phyloP scores from a whole-genome alignment of 805 yeast species.

The Wickerhamiella hasegawae region DNA sequence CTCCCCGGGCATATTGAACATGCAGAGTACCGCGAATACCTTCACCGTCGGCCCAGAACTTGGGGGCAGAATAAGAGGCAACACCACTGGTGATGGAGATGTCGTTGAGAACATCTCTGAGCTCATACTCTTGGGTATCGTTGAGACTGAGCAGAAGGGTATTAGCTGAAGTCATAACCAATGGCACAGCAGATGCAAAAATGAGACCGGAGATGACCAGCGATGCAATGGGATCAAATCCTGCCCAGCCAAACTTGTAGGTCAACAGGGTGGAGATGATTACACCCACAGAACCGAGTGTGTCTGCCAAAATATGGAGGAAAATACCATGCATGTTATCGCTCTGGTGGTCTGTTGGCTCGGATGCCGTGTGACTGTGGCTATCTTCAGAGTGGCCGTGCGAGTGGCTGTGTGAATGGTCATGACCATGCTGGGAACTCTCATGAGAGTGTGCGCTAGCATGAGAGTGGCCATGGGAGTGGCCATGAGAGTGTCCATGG shows the following conservation, averaged over 20 bases:
- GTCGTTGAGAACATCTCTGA: slow-evolving; percentile 53
- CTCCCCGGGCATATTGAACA: slow-evolving; percentile 52
- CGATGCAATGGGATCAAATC: slow-evolving; percentile 89
- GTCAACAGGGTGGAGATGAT: slow-evolving; percentile 77
- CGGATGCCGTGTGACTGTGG: background rate
- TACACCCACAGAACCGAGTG: slow-evolving; percentile 93
- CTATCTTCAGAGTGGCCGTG: slow-evolving; percentile 7
- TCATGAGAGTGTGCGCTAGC: slow-evolving; percentile 12
- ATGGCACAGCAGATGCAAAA: slow-evolving; percentile 67
- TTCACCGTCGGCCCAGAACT: slow-evolving; percentile 65
- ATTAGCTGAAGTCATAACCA: slow-evolving; percentile 65
- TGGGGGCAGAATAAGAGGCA: slow-evolving; percentile 69
- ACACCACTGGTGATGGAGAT: slow-evolving; percentile 62
- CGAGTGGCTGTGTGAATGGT: slow-evolving; percentile 3
- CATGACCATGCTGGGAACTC: slow-evolving; percentile 4
- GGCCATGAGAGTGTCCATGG: slow-evolving; percentile 19
- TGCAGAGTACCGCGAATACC: slow-evolving; percentile 65
- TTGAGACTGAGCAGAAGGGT: slow-evolving; percentile 50
- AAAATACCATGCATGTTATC: slow-evolving; percentile 89
- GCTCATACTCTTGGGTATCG: slow-evolving; percentile 39
- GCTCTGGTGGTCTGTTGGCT: slow-evolving; percentile 18
- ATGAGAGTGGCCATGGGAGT: slow-evolving; percentile 16
- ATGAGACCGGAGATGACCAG: slow-evolving; percentile 71
- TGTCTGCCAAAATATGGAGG: slow-evolving; percentile 85
- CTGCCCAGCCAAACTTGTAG: slow-evolving; percentile 50